phyloP scores from a whole-genome alignment of 495 filamentous ascomycete species.

The Lineolata rhizophorae region DNA sequence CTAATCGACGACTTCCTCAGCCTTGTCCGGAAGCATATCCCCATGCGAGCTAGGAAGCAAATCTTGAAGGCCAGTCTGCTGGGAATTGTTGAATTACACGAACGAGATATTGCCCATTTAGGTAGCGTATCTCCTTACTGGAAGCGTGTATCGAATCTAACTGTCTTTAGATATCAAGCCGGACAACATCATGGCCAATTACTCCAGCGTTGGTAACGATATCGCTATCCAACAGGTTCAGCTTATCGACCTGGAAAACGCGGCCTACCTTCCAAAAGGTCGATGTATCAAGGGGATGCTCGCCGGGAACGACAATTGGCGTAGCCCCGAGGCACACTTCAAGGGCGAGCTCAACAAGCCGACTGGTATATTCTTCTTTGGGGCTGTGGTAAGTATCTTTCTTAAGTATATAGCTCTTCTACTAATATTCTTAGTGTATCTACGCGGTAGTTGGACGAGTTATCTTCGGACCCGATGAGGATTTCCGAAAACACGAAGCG shows the following conservation, averaged over 20 bases:
- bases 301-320: constrained; percentile 7
- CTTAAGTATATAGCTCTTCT: neutral
- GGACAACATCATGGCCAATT: constrained; percentile 8
- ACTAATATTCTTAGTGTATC: constrained; percentile 8
- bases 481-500: constrained; percentile 8
- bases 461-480: constrained; percentile 11
- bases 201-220: neutral
- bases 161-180: constrained; percentile 7
- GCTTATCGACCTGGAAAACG: constrained; percentile 6
- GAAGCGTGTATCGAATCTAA: constrained; percentile 2
- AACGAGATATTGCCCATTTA: constrained; percentile 5
- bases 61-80: constrained; percentile 5
- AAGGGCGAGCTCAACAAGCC: constrained; percentile 9
- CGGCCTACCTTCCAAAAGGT: constrained; percentile 5
- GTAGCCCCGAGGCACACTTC: constrained; percentile 7
- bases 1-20: constrained; percentile 6
- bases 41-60: constrained; percentile 4
- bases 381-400: constrained; percentile 6
- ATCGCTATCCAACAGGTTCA: constrained; percentile 4
- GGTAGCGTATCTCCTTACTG: constrained; percentile 3
- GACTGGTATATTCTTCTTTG: constrained; percentile 9
- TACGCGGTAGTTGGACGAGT: constrained; percentile 12
- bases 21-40: constrained; percentile 2
- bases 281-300: constrained; percentile 6
- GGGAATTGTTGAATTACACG: constrained; percentile 4